Evolutionary conservation across 768 basidiomycete genomes (phyloP), one percentile per base, ranked within the genome.

Genomic region (Boletus reticuloceps): DNA sequence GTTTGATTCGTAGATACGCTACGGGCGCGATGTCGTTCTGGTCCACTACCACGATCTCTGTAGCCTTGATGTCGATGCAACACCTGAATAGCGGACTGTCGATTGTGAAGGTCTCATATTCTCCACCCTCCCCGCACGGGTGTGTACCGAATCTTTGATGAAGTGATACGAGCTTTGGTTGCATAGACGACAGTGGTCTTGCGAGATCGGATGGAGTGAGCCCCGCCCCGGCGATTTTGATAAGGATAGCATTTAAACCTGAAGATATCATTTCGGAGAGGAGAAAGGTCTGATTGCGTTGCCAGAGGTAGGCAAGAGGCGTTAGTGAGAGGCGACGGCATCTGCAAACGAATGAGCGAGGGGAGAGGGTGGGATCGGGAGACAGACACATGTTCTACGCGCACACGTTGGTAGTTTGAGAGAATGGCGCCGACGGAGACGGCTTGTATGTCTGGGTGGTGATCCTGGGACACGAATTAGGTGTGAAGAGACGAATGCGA

Each of bases 221-320:
- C 4, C 97, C 97, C 14, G 96, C 92, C 3, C 97, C 97, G 13
- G 97, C 96, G 2, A 98, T 88, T 69, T 99, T 99, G 70, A 98
- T 95, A 8, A 99, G 70, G 44, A 98, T 77, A 4, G 90, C 87
- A 43, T 89, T 79, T 76, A 98, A 76, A 16, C 88, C 86, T 0
- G 83, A 82, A 10, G 76, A 77, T 53, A 95, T 82, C 94, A 98
- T 98, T 67, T 93, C 89, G 11, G 81, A 73, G 41, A 99, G 80
- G 34, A 99, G 78, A 53, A 89, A 84, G n/a, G 76, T 76, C 71
- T 99, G 97, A 57, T 91, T 80, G 64, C 94, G 77, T 72, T 98
- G 94, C 97, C 97, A 99, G 7, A 99, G 82, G 67, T 92, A 98
- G 47, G 85, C 83, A 44, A 99, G 76, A 6, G 93, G 81, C 0